phyloP scores from a whole-genome alignment of 257 asterid genomes.

The Nemophila menziesii region DNA sequence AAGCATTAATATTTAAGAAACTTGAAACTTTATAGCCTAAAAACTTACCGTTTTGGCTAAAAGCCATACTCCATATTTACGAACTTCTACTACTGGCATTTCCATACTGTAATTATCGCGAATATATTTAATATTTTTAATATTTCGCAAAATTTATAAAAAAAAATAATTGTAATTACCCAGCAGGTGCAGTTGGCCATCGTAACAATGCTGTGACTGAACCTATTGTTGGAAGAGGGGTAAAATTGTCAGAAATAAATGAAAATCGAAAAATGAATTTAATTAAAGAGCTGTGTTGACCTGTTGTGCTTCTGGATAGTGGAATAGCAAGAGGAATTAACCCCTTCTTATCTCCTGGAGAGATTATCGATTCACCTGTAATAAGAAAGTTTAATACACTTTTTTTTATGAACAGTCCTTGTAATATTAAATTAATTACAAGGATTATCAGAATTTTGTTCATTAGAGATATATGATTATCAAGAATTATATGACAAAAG shows the following conservation, averaged over 20 bases:
- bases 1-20: conserved; percentile 9
- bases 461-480: too few relatives aligned
- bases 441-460: background rate
- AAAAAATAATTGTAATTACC: conserved; percentile 32
- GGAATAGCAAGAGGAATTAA: conserved; percentile 85
- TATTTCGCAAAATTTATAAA: conserved; percentile 5
- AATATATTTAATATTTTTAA: too few relatives aligned
- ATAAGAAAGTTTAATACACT: background rate
- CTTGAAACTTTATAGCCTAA: too few relatives aligned
- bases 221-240: conserved; percentile 42
- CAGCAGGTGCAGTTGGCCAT: conserved; percentile 97
- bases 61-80: conserved; percentile 79
- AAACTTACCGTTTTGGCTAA: conserved; percentile 60
- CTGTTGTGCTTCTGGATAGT: conserved; percentile 57
- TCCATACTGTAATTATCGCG: conserved; percentile 63
- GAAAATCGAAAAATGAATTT: conserved; percentile 4
- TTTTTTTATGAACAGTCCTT: too few relatives aligned
- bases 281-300: conserved; percentile 19
- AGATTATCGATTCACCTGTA: conserved; percentile 62
- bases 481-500: too few relatives aligned
- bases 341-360: conserved; percentile 90
- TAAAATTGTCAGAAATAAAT: background rate
- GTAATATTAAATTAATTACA: too few relatives aligned
- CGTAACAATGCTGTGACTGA: conserved; percentile 76
- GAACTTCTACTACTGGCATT: conserved; percentile 91